These are phyloP conservation scores for Hypoxylon sp. DNA, from an alignment of 2,329 filamentous ascomycete genomes.

Conservation along the genomic window DNA sequence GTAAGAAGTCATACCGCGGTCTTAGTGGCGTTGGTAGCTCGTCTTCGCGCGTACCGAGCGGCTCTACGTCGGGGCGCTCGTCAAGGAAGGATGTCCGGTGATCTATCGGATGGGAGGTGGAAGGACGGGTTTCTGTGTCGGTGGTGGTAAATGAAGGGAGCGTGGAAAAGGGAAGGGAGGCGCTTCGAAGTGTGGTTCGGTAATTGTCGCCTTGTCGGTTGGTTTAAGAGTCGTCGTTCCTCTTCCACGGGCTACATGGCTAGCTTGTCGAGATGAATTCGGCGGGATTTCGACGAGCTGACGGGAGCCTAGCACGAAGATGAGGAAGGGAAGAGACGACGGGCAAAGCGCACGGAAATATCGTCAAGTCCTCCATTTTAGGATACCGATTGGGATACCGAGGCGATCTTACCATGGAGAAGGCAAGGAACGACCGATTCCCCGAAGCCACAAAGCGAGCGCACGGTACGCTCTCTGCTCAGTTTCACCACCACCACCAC, in stretches of 20 bases:
- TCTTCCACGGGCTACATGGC: background rate
- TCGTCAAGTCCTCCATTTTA: background rate
- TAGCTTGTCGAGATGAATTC: background rate
- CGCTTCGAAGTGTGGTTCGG: background rate
- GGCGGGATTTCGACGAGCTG: background rate
- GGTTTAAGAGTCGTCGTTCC: background rate
- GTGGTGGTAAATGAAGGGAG: background rate
- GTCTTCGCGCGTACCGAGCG: slow-evolving; percentile 32
- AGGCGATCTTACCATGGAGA: slow-evolving; percentile 3
- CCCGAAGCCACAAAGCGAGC: background rate
- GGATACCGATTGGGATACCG: background rate
- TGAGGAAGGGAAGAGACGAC: background rate
- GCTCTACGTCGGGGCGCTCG: slow-evolving; percentile 22
- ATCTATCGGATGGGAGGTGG: background rate
- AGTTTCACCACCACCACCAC: slow-evolving; percentile 9
- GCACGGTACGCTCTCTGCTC: slow-evolving; percentile 19
- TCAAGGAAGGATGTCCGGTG: slow-evolving; percentile 35
- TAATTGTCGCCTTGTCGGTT: background rate
- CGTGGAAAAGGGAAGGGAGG: background rate
- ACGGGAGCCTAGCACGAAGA: background rate
- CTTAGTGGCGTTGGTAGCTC: background rate
- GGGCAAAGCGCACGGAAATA: background rate
- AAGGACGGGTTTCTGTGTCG: background rate
- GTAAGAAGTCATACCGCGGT: slow-evolving; percentile 28
- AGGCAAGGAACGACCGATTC: background rate